phyloP scores from a whole-genome alignment of 345 rosid genomes.

The Eutrema yunnanense region DNA sequence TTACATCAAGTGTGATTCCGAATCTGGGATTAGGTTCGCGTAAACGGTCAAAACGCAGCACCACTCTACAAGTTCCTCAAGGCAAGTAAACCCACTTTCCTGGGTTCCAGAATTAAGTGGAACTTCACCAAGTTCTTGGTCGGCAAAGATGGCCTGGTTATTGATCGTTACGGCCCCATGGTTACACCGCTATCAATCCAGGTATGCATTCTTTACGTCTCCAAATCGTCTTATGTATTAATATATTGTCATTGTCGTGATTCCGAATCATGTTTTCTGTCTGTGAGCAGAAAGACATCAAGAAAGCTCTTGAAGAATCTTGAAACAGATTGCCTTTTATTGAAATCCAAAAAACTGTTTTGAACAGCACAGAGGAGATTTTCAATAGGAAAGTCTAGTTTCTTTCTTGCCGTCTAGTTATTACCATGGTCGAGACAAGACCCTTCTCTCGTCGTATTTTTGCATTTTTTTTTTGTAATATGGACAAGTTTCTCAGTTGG shows the following conservation, averaged over 20 bases:
- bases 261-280: neutral
- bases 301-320: conserved; percentile 20
- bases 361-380: too few relatives aligned
- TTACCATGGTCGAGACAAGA: too few relatives aligned
- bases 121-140: conserved; percentile 86
- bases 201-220: conserved; percentile 43
- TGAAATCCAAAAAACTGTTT: too few relatives aligned
- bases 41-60: conserved; percentile 62
- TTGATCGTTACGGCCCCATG: conserved; percentile 55
- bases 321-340: neutral
- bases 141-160: conserved; percentile 55
- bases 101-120: conserved; percentile 85
- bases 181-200: conserved; percentile 61
- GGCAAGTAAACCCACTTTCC: conserved; percentile 45
- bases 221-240: neutral
- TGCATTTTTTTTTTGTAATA: neutral
- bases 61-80: conserved; percentile 79
- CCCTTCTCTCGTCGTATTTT: neutral
- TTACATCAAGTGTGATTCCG: neutral
- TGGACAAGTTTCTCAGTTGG: neutral
- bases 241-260: conserved; percentile 1
- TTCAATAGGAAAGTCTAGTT: too few relatives aligned
- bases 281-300: conserved; percentile 23
- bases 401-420: too few relatives aligned
- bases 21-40: conserved; percentile 48